These are phyloP conservation scores for Paraphoma chrysanthemicola DNA, from an alignment of 2,329 filamentous ascomycete species.

Conservation along the genomic window DNA sequence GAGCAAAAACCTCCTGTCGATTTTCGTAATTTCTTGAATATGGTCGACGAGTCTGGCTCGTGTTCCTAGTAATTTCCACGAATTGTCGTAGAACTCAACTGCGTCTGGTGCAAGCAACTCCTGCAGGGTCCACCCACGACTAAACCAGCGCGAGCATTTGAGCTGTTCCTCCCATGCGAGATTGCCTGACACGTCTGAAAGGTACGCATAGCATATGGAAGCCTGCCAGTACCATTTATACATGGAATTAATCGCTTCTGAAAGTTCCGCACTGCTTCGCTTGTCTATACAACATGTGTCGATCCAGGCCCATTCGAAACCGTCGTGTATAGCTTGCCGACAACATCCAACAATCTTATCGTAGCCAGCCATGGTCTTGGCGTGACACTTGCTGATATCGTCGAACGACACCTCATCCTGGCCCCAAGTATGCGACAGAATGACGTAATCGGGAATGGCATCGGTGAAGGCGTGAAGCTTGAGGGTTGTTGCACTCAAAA, in stretches of 20 bases:
- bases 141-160: neutral
- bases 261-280: neutral
- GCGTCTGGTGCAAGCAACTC: neutral
- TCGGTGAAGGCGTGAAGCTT: neutral
- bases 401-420: neutral
- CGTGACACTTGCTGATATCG: neutral
- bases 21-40: neutral
- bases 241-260: neutral
- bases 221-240: neutral
- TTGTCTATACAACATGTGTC: neutral
- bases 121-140: neutral
- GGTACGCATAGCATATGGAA: neutral
- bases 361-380: neutral
- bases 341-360: neutral
- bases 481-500: neutral
- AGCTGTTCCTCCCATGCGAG: neutral
- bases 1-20: neutral
- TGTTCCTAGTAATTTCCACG: neutral
- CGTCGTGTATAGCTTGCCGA: neutral
- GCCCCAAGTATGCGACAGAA: neutral
- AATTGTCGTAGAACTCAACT: neutral
- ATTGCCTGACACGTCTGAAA: neutral
- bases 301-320: neutral
- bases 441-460: neutral
- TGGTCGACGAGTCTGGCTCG: neutral